phyloP scores from a whole-genome alignment of 306 rosid species.

The Cicer bijugum region DNA sequence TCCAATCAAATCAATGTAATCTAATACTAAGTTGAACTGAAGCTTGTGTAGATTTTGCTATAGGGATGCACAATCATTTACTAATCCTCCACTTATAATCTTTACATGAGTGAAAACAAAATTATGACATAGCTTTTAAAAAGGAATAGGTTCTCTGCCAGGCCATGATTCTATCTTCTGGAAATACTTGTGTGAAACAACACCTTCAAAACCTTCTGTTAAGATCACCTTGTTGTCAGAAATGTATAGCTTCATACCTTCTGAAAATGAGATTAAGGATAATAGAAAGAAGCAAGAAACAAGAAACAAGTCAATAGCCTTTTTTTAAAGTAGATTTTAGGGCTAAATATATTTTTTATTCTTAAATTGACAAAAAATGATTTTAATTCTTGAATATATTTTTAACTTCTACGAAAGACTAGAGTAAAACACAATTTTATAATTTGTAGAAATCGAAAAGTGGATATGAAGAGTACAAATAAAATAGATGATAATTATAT shows the following conservation, averaged over 20 bases:
- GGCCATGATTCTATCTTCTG: slow-evolving; percentile 89
- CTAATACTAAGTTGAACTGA: background rate
- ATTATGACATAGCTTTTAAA: slow-evolving; percentile 41
- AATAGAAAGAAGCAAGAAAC: background rate
- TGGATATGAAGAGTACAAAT: too few relatives aligned
- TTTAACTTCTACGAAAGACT: too few relatives aligned
- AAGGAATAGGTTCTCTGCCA: slow-evolving; percentile 54
- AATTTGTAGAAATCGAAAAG: too few relatives aligned
- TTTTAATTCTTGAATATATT: background rate
- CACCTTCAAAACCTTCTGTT: slow-evolving; percentile 88
- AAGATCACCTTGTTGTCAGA: slow-evolving; percentile 90
- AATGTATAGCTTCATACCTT: slow-evolving; percentile 85
- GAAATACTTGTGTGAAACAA: slow-evolving; percentile 72
- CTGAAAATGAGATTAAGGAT: slow-evolving; percentile 50
- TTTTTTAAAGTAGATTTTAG: background rate
- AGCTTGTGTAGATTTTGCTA: slow-evolving; percentile 1
- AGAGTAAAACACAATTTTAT: too few relatives aligned
- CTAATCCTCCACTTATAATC: slow-evolving; percentile 4
- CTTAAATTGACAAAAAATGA: background rate
- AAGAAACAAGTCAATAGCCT: slow-evolving; percentile 15
- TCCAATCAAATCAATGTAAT: background rate
- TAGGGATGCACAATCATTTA: slow-evolving; percentile 17
- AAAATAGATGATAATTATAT: too few relatives aligned
- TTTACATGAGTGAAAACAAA: background rate
- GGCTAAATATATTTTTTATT: too few relatives aligned